Evolutionary conservation across 768 basidiomycete genomes (phyloP).

Genomic region (Termitomyces sp.): DNA sequence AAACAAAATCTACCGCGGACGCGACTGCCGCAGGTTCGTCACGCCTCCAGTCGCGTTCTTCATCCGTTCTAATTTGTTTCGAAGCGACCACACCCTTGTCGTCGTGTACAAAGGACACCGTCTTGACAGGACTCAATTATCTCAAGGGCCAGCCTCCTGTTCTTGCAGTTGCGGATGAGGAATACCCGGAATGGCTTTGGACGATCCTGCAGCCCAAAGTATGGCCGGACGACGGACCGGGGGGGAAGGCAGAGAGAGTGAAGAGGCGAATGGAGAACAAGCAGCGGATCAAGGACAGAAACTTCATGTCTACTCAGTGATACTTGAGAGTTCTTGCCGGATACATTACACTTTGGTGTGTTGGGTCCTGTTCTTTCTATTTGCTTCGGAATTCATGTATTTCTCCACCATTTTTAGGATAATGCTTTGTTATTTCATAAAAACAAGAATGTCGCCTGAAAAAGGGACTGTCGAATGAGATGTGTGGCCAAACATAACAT

Average conservation of each 20-base stretch:
- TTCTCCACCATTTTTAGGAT: background rate
- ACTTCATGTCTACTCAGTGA: conserved; percentile 83
- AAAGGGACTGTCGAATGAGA: no score
- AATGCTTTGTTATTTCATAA: background rate
- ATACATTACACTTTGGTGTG: conserved; percentile 7
- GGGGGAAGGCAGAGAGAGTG: conserved; percentile 57
- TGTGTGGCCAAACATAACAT: no score
- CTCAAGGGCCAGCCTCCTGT: conserved; percentile 79
- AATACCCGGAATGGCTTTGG: conserved; percentile 92
- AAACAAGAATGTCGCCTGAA: no score
- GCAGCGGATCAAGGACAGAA: conserved; percentile 70
- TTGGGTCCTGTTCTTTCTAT: background rate
- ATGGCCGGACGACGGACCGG: conserved; percentile 66
- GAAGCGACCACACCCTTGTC: conserved; percentile 34
- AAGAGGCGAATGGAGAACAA: conserved; percentile 56
- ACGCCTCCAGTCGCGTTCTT: background rate
- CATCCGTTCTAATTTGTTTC: background rate
- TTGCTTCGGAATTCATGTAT: background rate
- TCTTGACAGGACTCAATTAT: conserved; percentile 76
- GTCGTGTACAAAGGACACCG: conserved; percentile 66
- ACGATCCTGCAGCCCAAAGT: conserved; percentile 56
- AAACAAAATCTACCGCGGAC: conserved; percentile 7
- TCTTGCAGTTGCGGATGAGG: conserved; percentile 70
- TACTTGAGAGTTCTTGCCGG: conserved; percentile 3
- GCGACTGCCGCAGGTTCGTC: conserved; percentile 3